Base-by-base conservation (phyloP, 805 yeast species). In the Kluyveromyces lactis region DNA sequence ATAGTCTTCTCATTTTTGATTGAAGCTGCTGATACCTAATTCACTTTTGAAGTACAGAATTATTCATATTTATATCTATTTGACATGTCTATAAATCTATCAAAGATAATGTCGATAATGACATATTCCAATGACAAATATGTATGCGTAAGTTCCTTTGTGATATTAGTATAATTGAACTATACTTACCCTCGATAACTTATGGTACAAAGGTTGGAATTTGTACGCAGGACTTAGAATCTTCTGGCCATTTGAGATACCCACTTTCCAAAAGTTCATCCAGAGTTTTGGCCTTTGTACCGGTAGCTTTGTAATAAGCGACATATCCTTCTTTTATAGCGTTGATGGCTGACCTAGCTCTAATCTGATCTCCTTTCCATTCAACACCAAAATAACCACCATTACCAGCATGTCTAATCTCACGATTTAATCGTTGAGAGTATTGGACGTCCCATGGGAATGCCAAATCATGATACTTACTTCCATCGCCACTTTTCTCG, bases 401-500 rank as follows among this genome's bases (percentile, higher is more conserved):
- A 26, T 63, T 64, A 17, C 56, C 63, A 19, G 66, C 68, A 41
- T 54, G 57, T 21, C 45, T 61, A 33, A 59, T 58, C 38, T 66
- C 58, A 18, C 57, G 55, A 41, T 63, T 63, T 44, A 74, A 56
- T 37, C 63, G 62, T 46, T 71, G 71, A 49, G 75, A 71, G 53
- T 78, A 83, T 18, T 72, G 72, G 1, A 72, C 76, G 48, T 82
- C 92, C 33, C 60, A 60, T 9, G 85, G 84, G 47, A 57, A 68
- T 12, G 61, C 63, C 55, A 81, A 53, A 42, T 68, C 72, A 50
- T 80, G 86, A 56, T 70, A 74, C 2, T 55, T 48, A 19, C 67
- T 56, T 13, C 71, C 74, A 11, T 64, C 63, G 5, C 82, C 84
- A 42, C 71, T 67, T 5, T 39, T 47, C 12, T 56, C 60, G 10